These are phyloP conservation scores for Camillea tinctor DNA, from an alignment of 2,329 filamentous ascomycete species.

Conservation along the genomic window DNA sequence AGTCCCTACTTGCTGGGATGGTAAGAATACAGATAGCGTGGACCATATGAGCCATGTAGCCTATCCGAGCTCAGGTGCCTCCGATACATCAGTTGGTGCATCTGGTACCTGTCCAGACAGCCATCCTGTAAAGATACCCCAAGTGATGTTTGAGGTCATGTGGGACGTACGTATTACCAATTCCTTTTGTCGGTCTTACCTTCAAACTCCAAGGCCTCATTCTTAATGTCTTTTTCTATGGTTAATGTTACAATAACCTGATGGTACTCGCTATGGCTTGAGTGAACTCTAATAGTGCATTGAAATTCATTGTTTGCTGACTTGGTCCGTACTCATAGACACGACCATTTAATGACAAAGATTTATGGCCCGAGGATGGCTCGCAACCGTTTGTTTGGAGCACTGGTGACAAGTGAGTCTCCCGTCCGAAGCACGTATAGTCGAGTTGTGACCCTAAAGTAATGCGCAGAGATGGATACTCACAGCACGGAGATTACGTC, in stretches of 20 bases:
- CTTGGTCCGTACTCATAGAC: conserved; percentile 7
- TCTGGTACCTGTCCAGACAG: conserved; percentile 35
- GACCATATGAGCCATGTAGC: conserved; percentile 52
- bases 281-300: neutral
- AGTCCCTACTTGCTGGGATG: conserved; percentile 49
- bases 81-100: conserved; percentile 38
- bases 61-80: conserved; percentile 45
- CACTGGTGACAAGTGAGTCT: conserved; percentile 24
- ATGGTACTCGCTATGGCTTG: neutral
- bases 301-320: neutral
- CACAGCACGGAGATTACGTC: conserved; percentile 19
- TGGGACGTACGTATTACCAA: conserved; percentile 33
- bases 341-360: conserved; percentile 26
- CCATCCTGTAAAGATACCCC: conserved; percentile 42
- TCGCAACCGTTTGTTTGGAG: conserved; percentile 33
- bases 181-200: neutral
- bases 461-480: conserved; percentile 10
- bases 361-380: conserved; percentile 29
- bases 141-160: conserved; percentile 49
- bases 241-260: neutral
- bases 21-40: conserved; percentile 44
- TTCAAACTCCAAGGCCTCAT: neutral
- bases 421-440: neutral
- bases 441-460: neutral
- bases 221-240: neutral